Percentiles rank a stretch among this genome's conserved stretches.
These are phyloP conservation scores for Gracilaria domingensis DNA, from an alignment of 23 red algal genomes.

Conservation along the genomic window DNA sequence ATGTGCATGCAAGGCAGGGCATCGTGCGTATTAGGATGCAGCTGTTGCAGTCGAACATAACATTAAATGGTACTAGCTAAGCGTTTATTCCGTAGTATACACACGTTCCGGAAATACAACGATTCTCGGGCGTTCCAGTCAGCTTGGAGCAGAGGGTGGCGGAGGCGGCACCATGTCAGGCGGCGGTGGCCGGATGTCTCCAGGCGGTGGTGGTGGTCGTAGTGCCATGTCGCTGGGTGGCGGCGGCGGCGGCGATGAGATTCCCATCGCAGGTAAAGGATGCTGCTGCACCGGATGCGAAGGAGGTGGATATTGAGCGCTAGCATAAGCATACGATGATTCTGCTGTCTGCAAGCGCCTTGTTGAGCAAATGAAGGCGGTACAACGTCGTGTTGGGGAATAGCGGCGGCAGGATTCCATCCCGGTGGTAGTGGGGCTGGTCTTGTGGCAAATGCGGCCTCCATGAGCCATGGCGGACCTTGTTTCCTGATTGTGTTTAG, in stretches of 20 bases:
- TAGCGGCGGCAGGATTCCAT: neutral
- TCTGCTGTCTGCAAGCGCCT: neutral
- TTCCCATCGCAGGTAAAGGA: conserved; percentile 14
- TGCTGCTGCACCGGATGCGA: neutral
- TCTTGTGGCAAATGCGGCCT: conserved; percentile 60
- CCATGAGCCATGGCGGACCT: conserved; percentile 45
- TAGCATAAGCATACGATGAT: conserved; percentile 6
- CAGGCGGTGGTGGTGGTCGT: conserved; percentile 43
- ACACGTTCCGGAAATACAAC: neutral
- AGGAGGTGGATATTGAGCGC: conserved; percentile 12
- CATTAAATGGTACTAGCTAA: neutral
- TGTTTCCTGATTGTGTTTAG: neutral
- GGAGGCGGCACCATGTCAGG: conserved; percentile 24
- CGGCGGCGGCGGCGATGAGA: neutral
- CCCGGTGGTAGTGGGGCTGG: conserved; percentile 45
- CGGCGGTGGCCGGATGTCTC: conserved; percentile 30
- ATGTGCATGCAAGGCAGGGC: neutral
- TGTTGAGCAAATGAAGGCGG: neutral
- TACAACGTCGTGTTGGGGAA: neutral
- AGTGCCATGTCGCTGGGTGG: conserved; percentile 19
- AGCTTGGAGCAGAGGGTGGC: conserved; percentile 13
- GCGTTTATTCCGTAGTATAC: neutral
- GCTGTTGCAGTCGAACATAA: neutral
- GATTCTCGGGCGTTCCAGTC: neutral
- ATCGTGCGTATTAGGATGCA: no score